These are phyloP conservation scores for Aquilaria yunnanensis DNA, from an alignment of 345 rosid genomes.

Conservation along the genomic window DNA sequence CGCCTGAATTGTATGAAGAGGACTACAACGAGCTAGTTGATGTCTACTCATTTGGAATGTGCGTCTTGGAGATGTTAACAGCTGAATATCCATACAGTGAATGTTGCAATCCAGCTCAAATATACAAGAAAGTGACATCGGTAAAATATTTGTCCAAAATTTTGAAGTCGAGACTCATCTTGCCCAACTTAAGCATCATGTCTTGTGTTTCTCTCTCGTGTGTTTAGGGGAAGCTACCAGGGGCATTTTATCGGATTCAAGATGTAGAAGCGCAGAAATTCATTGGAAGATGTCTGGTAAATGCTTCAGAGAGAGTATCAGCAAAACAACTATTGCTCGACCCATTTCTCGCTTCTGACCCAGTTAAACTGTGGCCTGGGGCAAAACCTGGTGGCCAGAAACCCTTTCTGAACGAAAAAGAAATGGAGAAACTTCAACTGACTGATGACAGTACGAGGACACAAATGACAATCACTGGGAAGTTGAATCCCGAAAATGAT, in stretches of 20 bases:
- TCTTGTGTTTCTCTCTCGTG: background rate
- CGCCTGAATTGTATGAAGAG: constrained; percentile 81
- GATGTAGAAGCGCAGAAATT: constrained; percentile 63
- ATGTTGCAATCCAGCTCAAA: constrained; percentile 66
- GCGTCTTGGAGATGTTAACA: constrained; percentile 75
- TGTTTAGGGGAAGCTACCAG: constrained; percentile 69
- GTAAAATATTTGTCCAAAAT: constrained; percentile 19
- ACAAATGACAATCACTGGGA: constrained; percentile 63
- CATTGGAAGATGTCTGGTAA: constrained; percentile 53
- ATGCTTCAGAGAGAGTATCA: constrained; percentile 59
- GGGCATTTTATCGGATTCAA: constrained; percentile 50
- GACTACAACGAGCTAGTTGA: constrained; percentile 78
- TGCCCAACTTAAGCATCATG: background rate
- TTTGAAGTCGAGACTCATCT: background rate
- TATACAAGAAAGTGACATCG: constrained; percentile 69
- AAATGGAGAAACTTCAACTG: constrained; percentile 46
- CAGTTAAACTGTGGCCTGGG: constrained; percentile 23
- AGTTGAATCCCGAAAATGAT: constrained; percentile 61
- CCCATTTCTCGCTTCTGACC: constrained; percentile 54
- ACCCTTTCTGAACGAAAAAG: constrained; percentile 47
- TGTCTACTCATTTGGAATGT: constrained; percentile 85
- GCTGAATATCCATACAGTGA: constrained; percentile 78
- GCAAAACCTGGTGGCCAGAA: constrained; percentile 27
- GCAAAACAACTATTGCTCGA: constrained; percentile 58
- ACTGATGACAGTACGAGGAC: constrained; percentile 36